Conservation (phyloP, 176 grass and related monocot genomes). For the Cymbopogon citratus region DNA sequence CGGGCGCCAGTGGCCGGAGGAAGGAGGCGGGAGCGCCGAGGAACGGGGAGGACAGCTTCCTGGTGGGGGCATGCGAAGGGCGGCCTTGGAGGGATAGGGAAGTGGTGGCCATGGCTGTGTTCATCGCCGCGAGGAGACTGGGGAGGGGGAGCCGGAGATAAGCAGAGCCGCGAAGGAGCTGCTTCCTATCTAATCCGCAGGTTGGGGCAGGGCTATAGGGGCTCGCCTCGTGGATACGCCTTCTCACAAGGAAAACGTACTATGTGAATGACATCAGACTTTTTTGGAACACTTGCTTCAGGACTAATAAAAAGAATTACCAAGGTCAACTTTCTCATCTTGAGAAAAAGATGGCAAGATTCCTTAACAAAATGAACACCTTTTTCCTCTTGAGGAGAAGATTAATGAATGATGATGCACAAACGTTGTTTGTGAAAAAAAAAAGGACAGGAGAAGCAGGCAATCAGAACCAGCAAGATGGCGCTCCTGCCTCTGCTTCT, state of each 20-base stretch:
- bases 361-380: too few relatives aligned
- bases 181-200: constrained; percentile 26
- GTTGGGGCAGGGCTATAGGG: background rate
- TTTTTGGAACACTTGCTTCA: too few relatives aligned
- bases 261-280: too few relatives aligned
- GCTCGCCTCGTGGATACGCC: background rate
- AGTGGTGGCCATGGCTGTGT: constrained; percentile 68
- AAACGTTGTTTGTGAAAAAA: too few relatives aligned
- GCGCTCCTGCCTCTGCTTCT: too few relatives aligned
- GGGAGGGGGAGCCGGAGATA: constrained; percentile 4
- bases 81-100: constrained; percentile 48
- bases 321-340: too few relatives aligned
- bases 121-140: constrained; percentile 12
- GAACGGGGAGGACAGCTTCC: constrained; percentile 57
- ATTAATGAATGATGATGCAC: too few relatives aligned
- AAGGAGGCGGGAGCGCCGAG: constrained; percentile 36
- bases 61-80: constrained; percentile 43
- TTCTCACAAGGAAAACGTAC: background rate
- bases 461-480: too few relatives aligned
- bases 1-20: constrained; percentile 23
- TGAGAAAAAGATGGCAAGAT: too few relatives aligned
- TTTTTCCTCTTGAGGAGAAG: too few relatives aligned
- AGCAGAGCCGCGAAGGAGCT: background rate
- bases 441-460: too few relatives aligned
- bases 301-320: too few relatives aligned